Percentiles rank a stretch among this genome's conserved stretches.
Evolutionary conservation across 148 eudicot species (phyloP).

Genomic region (Salicornia ramosissima): DNA sequence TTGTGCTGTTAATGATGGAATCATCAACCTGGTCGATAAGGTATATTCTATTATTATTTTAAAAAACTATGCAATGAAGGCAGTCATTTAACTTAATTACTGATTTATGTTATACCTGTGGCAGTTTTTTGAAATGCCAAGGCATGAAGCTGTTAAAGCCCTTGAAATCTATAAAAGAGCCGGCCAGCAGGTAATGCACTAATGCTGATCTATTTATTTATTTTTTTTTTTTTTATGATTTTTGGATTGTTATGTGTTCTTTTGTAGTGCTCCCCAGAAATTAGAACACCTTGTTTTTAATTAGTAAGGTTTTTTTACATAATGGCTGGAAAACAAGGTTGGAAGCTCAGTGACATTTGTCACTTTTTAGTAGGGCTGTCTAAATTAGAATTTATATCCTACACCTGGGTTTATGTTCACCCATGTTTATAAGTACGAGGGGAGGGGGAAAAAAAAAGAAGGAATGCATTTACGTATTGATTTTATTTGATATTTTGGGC

Average conservation of each 20-base stretch:
- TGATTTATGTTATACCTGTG: slow-evolving; percentile 15
- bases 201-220: slow-evolving; percentile 13
- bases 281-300: background rate
- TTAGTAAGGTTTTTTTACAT: background rate
- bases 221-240: background rate
- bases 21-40: slow-evolving; percentile 91
- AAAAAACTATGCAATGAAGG: background rate
- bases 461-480: background rate
- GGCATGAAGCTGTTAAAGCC: slow-evolving; percentile 95
- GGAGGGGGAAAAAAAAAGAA: no score
- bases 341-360: no score
- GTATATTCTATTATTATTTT: slow-evolving; percentile 31
- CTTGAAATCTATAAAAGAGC: slow-evolving; percentile 90
- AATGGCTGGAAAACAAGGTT: no score
- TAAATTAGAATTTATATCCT: no score
- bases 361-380: no score
- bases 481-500: no score
- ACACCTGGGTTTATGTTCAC: no score
- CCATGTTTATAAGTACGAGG: no score
- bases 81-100: background rate
- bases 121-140: slow-evolving; percentile 99
- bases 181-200: slow-evolving; percentile 93
- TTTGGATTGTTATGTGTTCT: background rate
- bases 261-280: background rate
- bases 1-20: slow-evolving; percentile 95